Conservation (phyloP, 768 basidiomycete genomes). For the Auricularia sp. region DNA sequence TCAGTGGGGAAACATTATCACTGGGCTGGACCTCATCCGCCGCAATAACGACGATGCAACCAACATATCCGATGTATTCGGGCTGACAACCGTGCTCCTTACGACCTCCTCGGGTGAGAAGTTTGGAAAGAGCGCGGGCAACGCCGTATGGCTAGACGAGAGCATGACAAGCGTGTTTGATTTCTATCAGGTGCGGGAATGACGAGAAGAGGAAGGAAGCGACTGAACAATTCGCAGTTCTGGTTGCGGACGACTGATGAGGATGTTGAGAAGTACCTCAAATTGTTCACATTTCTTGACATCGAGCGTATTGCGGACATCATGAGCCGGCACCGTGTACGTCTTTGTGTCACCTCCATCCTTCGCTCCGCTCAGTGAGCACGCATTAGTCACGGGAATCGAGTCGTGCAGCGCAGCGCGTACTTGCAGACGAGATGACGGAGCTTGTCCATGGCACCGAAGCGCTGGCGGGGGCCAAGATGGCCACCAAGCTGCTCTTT, state of each 20-base stretch:
- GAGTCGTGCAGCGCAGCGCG: conserved; percentile 39
- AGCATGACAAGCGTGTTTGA: conserved; percentile 76
- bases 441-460: conserved; percentile 48
- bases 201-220: background rate
- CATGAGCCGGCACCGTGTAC: conserved; percentile 50
- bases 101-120: conserved; percentile 86
- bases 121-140: conserved; percentile 95
- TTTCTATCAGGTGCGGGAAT: conserved; percentile 72
- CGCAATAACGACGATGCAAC: conserved; percentile 20
- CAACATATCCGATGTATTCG: conserved; percentile 20
- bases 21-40: conserved; percentile 84
- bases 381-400: conserved; percentile 14
- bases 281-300: conserved; percentile 71
- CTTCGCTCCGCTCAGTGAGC: conserved; percentile 3
- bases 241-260: conserved; percentile 74
- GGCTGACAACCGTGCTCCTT: conserved; percentile 87
- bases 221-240: conserved; percentile 44
- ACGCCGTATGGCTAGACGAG: conserved; percentile 85
- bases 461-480: conserved; percentile 31
- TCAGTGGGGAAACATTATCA: conserved; percentile 97
- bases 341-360: background rate
- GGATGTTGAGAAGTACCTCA: conserved; percentile 71
- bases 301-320: conserved; percentile 44
- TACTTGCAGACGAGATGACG: conserved; percentile 49
- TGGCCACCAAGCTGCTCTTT: conserved; percentile 38